These are phyloP conservation scores for Neocallimastix lanati DNA, from an alignment of 192 early-diverging fungal species.

Conservation along the genomic window DNA sequence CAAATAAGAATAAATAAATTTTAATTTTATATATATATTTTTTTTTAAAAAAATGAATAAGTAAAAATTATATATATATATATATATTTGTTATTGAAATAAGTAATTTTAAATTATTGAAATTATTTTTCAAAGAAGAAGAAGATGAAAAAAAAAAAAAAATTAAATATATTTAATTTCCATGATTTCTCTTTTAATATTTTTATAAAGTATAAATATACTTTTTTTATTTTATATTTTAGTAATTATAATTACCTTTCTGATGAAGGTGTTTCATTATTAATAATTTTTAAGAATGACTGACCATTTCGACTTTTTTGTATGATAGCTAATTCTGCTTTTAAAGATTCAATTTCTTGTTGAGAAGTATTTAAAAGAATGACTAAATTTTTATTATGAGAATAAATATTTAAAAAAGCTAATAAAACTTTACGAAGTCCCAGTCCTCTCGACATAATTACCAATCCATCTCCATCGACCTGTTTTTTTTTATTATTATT, in stretches of 20 bases:
- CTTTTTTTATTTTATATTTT: not conserved
- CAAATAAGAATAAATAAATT: too few species aligned
- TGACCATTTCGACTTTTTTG: slow-evolving; percentile 24
- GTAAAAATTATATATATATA: too few species aligned
- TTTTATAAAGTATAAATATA: too few species aligned
- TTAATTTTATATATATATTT: too few species aligned
- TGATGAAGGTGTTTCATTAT: slow-evolving; percentile 33
- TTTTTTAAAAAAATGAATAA: too few species aligned
- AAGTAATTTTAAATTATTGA: too few species aligned
- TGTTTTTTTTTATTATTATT: not conserved
- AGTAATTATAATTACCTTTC: slow-evolving; percentile 18
- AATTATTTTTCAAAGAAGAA: too few species aligned
- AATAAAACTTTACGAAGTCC: slow-evolving; percentile 53
- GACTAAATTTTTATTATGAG: slow-evolving; percentile 49
- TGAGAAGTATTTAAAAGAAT: slow-evolving; percentile 52
- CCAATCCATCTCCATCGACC: slow-evolving; percentile 50
- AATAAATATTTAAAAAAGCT: slow-evolving; percentile 48
- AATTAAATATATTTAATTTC: too few species aligned
- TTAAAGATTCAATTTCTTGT: slow-evolving; percentile 11
- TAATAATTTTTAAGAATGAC: slow-evolving; percentile 17
- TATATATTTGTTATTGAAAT: too few species aligned
- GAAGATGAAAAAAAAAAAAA: too few species aligned
- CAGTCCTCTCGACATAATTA: slow-evolving; percentile 60
- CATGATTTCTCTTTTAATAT: too few species aligned
- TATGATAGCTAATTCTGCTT: slow-evolving; percentile 6